phyloP scores from a whole-genome alignment of 106 monocot species.

The Dioscorea dumetorum region DNA sequence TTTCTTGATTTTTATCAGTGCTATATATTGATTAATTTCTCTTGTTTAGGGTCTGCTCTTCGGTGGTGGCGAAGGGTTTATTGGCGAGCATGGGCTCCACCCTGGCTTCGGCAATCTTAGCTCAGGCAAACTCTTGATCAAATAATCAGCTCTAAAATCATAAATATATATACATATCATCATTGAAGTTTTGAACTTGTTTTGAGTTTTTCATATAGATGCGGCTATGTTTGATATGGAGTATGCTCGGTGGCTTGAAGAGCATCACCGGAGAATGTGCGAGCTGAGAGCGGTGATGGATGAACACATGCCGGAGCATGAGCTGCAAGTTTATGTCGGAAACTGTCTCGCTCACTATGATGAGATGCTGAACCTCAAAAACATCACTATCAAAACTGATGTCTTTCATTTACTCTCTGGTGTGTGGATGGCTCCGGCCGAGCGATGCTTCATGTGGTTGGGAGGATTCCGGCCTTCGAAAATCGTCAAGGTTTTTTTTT shows the following conservation, averaged over 20 bases:
- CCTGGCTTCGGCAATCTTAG: conserved; percentile 25
- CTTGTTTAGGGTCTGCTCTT: conserved; percentile 36
- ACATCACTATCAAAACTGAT: conserved; percentile 27
- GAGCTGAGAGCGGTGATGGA: conserved; percentile 50
- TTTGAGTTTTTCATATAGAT: conserved; percentile 14
- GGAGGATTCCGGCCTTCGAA: conserved; percentile 70
- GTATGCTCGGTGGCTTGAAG: conserved; percentile 55
- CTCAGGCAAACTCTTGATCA: conserved; percentile 31
- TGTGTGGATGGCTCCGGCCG: conserved; percentile 60
- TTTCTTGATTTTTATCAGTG: no score
- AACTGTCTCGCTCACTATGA: conserved; percentile 42
- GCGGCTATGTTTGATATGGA: conserved; percentile 75
- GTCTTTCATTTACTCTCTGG: conserved; percentile 75
- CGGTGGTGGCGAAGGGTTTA: conserved; percentile 31
- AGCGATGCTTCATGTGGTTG: conserved; percentile 77
- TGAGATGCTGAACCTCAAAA: conserved; percentile 35
- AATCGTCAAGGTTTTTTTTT: conserved; percentile 49
- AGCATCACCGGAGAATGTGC: conserved; percentile 42
- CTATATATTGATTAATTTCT: not conserved
- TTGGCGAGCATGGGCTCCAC: conserved; percentile 44
- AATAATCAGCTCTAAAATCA: not conserved
- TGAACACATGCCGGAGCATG: conserved; percentile 42
- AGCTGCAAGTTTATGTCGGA: conserved; percentile 53
- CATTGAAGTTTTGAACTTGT: not conserved
- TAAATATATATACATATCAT: not conserved